These are phyloP conservation scores for Cryptococcus sp. DNA, from an alignment of 1,284 basidiomycete genomes.

Conservation along the genomic window DNA sequence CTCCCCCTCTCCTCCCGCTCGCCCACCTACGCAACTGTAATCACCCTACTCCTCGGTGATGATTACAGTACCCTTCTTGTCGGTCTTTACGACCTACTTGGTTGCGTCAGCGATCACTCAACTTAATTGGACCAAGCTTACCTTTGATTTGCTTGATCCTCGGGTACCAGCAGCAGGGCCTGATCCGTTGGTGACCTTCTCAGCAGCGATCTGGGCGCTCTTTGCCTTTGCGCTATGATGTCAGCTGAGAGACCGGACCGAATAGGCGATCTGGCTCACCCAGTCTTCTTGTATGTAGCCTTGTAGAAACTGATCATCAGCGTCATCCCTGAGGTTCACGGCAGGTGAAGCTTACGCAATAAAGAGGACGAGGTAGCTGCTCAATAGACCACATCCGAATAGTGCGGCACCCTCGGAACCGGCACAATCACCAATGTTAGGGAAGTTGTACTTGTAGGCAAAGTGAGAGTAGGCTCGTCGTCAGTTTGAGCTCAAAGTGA, in stretches of 20 bases:
- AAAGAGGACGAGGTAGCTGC: slow-evolving; percentile 84
- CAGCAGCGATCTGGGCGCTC: slow-evolving; percentile 20
- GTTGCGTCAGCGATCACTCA: slow-evolving; percentile 13
- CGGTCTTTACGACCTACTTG: slow-evolving; percentile 34
- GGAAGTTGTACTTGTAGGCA: slow-evolving; percentile 62
- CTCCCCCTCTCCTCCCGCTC: neutral
- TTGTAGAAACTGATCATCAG: slow-evolving; percentile 44
- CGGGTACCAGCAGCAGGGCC: slow-evolving; percentile 22
- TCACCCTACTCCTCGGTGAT: slow-evolving; percentile 24
- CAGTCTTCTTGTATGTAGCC: slow-evolving; percentile 48
- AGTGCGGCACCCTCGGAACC: slow-evolving; percentile 83
- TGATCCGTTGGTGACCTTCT: slow-evolving; percentile 21
- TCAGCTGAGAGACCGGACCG: neutral
- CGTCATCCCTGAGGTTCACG: neutral
- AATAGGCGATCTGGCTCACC: slow-evolving; percentile 6
- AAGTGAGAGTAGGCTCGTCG: slow-evolving; percentile 72
- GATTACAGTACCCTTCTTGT: slow-evolving; percentile 23
- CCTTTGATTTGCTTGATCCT: slow-evolving; percentile 31
- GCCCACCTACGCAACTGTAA: neutral
- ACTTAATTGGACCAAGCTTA: slow-evolving; percentile 5
- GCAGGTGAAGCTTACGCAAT: slow-evolving; percentile 53
- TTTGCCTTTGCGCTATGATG: slow-evolving; percentile 17
- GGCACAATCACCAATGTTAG: slow-evolving; percentile 73
- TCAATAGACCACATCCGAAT: slow-evolving; percentile 82
- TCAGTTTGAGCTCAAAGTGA: neutral